These are phyloP conservation scores for Leptodermis oblonga DNA, from an alignment of 257 asterid species.

Conservation along the genomic window DNA sequence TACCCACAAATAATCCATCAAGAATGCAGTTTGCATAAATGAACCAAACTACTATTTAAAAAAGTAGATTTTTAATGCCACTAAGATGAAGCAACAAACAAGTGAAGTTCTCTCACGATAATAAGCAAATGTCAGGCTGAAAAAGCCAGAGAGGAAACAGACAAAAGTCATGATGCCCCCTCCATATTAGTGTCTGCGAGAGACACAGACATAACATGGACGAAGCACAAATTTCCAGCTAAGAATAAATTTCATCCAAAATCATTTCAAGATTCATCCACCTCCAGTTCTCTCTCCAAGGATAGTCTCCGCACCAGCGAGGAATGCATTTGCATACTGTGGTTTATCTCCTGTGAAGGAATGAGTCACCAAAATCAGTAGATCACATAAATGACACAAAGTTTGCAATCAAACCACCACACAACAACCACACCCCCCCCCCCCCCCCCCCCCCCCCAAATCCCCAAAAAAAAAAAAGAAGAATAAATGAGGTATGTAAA, in stretches of 20 bases:
- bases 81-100: not conserved
- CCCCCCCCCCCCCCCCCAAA: too few relatives aligned
- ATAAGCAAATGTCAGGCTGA: not conserved
- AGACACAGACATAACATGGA: not conserved
- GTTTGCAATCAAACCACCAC: not conserved
- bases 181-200: not conserved
- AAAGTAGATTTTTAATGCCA: not conserved
- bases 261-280: constrained; percentile 17
- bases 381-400: constrained; percentile 13
- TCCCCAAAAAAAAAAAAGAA: not conserved
- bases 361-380: constrained; percentile 11
- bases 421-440: too few relatives aligned
- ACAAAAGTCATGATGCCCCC: not conserved
- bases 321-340: constrained; percentile 66
- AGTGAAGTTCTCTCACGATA: not conserved
- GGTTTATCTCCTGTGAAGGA: constrained; percentile 43
- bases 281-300: constrained; percentile 75
- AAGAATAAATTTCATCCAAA: constrained; percentile 4
- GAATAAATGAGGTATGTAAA: not conserved
- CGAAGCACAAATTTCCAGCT: not conserved
- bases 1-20: not conserved
- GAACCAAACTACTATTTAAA: not conserved
- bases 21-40: not conserved
- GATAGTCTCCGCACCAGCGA: constrained; percentile 67
- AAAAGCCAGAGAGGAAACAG: not conserved